phyloP scores from a whole-genome alignment of 2,329 filamentous ascomycete species.

The Davidsoniella eucalypti region DNA sequence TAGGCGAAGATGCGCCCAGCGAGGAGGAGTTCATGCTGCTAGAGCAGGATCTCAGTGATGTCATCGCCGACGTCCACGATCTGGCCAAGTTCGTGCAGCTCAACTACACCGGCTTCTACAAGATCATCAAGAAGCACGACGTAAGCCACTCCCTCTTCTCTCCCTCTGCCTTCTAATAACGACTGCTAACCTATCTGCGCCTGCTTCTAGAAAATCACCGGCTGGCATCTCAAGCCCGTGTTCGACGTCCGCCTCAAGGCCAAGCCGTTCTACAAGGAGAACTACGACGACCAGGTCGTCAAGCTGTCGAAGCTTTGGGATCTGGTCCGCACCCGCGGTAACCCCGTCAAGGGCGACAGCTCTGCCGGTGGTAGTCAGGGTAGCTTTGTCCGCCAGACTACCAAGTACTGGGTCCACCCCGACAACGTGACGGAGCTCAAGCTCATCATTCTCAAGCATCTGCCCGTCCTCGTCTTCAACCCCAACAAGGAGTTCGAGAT shows the following conservation, averaged over 20 bases:
- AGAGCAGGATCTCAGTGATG: slow-evolving; percentile 89
- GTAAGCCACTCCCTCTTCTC: slow-evolving; percentile 31
- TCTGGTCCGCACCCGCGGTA: slow-evolving; percentile 78
- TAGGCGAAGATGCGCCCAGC: slow-evolving; percentile 40
- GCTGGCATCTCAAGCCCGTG: slow-evolving; percentile 86
- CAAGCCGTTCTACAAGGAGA: slow-evolving; percentile 97
- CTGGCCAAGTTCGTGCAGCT: slow-evolving; percentile 95
- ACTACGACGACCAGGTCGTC: slow-evolving; percentile 91
- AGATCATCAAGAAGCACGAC: slow-evolving; percentile 99
- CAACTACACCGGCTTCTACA: slow-evolving; percentile 98
- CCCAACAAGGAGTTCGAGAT: slow-evolving; percentile 88
- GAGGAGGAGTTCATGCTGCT: slow-evolving; percentile 91
- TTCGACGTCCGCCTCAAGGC: slow-evolving; percentile 89
- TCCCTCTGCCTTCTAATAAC: not conserved
- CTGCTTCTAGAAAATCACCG: slow-evolving; percentile 65
- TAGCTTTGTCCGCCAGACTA: slow-evolving; percentile 92
- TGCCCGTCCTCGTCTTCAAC: slow-evolving; percentile 95
- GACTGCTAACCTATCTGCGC: slow-evolving; percentile 14
- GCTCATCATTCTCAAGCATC: slow-evolving; percentile 91
- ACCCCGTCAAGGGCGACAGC: slow-evolving; percentile 82
- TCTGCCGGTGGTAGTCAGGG: slow-evolving; percentile 81
- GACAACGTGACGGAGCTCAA: slow-evolving; percentile 98
- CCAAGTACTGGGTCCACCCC: slow-evolving; percentile 98
- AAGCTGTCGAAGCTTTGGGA: slow-evolving; percentile 93
- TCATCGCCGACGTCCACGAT: slow-evolving; percentile 96